Evolutionary conservation across 208 protist species (phyloP).

Genomic region (Blechomonas ayalai): DNA sequence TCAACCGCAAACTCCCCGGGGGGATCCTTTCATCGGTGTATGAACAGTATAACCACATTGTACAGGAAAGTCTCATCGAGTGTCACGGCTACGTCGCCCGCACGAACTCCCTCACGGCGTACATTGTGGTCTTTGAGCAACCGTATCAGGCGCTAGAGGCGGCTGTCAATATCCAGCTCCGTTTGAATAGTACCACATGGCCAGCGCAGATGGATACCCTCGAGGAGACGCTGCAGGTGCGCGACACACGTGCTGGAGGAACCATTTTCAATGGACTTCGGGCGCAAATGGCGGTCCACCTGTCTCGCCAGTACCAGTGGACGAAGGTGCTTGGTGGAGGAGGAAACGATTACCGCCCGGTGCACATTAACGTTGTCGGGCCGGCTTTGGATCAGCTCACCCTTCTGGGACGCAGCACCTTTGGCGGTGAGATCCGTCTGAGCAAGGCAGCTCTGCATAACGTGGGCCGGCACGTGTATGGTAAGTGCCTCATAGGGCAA

Average conservation of each 20-base stretch:
- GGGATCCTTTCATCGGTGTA: constrained; percentile 27
- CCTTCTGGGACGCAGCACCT: constrained; percentile 25
- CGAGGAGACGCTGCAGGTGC: constrained; percentile 55
- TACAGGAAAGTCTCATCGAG: constrained; percentile 30
- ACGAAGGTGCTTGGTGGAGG: not conserved
- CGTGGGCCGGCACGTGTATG: constrained; percentile 17
- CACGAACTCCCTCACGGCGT: constrained; percentile 48
- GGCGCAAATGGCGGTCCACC: constrained; percentile 47
- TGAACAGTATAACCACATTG: constrained; percentile 67
- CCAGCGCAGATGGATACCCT: constrained; percentile 36
- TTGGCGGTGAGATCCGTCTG: constrained; percentile 56
- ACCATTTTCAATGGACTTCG: constrained; percentile 74
- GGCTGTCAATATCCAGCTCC: constrained; percentile 48
- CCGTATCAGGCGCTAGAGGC: constrained; percentile 46
- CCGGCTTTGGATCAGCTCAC: constrained; percentile 46
- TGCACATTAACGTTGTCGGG: constrained; percentile 33
- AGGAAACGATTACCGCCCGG: not conserved
- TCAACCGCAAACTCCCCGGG: constrained; percentile 14
- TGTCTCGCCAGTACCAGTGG: constrained; percentile 26
- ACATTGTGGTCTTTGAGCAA: constrained; percentile 50
- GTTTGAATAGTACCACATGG: constrained; percentile 40
- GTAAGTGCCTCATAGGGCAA: constrained; percentile 53
- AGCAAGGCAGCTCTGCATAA: constrained; percentile 26
- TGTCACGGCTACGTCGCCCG: constrained; percentile 50
- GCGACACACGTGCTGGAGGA: constrained; percentile 25